Evolutionary conservation across 1,284 basidiomycete species (phyloP), one percentile per base, ranked within the genome.

Genomic region (Sphaerobolus stellatus): DNA sequence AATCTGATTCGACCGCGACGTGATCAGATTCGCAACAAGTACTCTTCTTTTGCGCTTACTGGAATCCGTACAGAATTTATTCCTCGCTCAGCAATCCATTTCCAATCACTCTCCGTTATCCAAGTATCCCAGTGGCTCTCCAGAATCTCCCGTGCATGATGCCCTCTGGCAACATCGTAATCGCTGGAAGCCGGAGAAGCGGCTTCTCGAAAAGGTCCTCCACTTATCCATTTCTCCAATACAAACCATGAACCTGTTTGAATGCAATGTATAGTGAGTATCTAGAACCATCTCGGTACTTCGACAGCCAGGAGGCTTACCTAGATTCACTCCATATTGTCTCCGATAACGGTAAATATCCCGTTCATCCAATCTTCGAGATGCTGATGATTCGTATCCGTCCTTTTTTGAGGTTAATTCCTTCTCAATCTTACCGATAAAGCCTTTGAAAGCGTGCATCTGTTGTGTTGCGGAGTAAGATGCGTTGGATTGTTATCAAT

Each of bases 11-110:
- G n/a, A n/a, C 4, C 13, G 3, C 27, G 16, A 18, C 34, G 13
- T 14, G 3, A 22, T n/a, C 13, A 43, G 3, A 5, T 24, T 24
- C 4, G 28, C 11, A 22, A 43, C 13, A 20, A 41, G 6, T 41
- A 41, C 7, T 7, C 40, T 14, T 5, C 11, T 43, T 47, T 31
- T 52, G 25, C 8, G 68, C 83, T 62, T 62, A 94, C 88, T 22
- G 92, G 92, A 54, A 95, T 81, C 56, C 92, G 77, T 59, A 94
- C 90, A 33, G 88, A 81, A 62, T 94, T 95, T 66, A 94, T 80
- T 0, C 92, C 92, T 52, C 75, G 75, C n/a, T 80, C 71, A 1
- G 77, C 75, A 54, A 94, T 79, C 88, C 88, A 94, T 40, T 73
- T 67, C 79, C 85, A 92, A 66, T 93, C 90, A 1, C 70, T 70